Conservation (phyloP, 768 basidiomycete species). For the Russula olivacea region DNA sequence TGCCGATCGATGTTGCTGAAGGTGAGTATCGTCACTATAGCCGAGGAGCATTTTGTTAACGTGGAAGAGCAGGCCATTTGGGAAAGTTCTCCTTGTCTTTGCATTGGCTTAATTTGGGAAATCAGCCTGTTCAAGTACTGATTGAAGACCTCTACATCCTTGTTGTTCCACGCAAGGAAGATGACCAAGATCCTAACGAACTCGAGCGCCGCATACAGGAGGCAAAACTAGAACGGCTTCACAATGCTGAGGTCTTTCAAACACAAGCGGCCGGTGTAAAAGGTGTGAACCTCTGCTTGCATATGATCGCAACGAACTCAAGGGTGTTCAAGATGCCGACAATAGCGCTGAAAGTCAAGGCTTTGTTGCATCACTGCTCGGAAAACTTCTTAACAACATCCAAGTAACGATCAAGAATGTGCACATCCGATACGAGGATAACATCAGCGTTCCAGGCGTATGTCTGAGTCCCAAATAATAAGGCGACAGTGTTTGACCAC, state of each 20-base stretch:
- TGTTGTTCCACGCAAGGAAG: slow-evolving; percentile 73
- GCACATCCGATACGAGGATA: slow-evolving; percentile 95
- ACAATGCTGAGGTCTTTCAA: slow-evolving; percentile 81
- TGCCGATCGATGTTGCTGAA: slow-evolving; percentile 93
- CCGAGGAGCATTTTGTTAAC: background rate
- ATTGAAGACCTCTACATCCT: slow-evolving; percentile 95
- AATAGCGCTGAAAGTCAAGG: slow-evolving; percentile 69
- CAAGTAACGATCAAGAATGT: slow-evolving; percentile 96
- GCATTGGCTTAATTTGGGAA: slow-evolving; percentile 85
- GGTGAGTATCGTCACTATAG: slow-evolving; percentile 39
- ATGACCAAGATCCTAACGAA: slow-evolving; percentile 68
- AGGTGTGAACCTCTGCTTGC: slow-evolving; percentile 35
- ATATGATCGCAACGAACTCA: background rate
- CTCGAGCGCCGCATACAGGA: slow-evolving; percentile 79
- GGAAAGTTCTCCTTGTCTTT: slow-evolving; percentile 82
- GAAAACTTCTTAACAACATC: slow-evolving; percentile 91
- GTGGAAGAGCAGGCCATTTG: slow-evolving; percentile 54
- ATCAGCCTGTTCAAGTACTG: slow-evolving; percentile 83
- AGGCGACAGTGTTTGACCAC: background rate
- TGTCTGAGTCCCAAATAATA: slow-evolving; percentile 30
- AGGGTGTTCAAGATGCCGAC: slow-evolving; percentile 26
- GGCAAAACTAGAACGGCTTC: slow-evolving; percentile 81
- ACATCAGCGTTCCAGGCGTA: slow-evolving; percentile 87
- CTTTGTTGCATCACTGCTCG: slow-evolving; percentile 71
- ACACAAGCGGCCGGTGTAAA: slow-evolving; percentile 49